phyloP scores from a whole-genome alignment of 2,329 filamentous ascomycete genomes.

The Teratosphaeria zuluensis region DNA sequence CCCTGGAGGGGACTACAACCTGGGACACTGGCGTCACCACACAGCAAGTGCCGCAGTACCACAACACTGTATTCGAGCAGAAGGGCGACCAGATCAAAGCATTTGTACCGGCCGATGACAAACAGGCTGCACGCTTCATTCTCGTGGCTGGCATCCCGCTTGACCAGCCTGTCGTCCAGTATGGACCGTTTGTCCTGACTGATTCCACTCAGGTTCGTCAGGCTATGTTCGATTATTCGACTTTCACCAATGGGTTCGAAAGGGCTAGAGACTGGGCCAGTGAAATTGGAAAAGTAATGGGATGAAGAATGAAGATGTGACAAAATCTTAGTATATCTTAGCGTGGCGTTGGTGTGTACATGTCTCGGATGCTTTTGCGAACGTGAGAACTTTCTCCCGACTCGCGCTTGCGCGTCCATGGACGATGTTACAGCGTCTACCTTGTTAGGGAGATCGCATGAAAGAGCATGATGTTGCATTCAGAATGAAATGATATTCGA shows the following conservation, averaged over 20 bases:
- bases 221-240: slow-evolving; percentile 67
- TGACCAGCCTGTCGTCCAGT: slow-evolving; percentile 72
- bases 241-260: slow-evolving; percentile 67
- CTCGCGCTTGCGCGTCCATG: no score
- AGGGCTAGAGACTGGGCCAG: slow-evolving; percentile 69
- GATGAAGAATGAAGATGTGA: slow-evolving; percentile 6
- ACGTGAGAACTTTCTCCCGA: background rate
- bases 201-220: slow-evolving; percentile 64
- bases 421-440: background rate
- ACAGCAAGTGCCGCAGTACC: slow-evolving; percentile 54
- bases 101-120: slow-evolving; percentile 57
- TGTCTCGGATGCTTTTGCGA: background rate
- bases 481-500: background rate
- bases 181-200: slow-evolving; percentile 74
- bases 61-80: slow-evolving; percentile 83
- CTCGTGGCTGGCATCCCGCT: slow-evolving; percentile 71
- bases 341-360: background rate
- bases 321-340: background rate
- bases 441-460: no score
- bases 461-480: background rate
- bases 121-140: slow-evolving; percentile 51
- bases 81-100: slow-evolving; percentile 67
- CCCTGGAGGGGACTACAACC: slow-evolving; percentile 60
- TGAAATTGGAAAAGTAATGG: slow-evolving; percentile 76
- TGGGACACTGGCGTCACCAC: slow-evolving; percentile 48